Evolutionary conservation across 2,329 filamentous ascomycete species (phyloP), one percentile per base, ranked within the genome.

Genomic region (Alternaria sp.): DNA sequence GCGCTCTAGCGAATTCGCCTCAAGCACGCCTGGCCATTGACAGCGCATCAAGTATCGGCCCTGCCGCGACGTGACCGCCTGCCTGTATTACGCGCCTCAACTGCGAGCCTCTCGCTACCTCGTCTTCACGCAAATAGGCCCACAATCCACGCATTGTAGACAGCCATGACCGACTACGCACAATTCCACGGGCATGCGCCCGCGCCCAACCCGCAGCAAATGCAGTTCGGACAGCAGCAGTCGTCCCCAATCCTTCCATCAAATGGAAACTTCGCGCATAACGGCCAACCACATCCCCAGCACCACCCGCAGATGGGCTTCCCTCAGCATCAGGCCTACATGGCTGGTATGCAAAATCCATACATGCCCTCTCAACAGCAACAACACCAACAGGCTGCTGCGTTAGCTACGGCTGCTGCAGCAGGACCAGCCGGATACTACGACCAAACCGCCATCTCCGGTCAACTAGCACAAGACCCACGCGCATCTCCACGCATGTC

Each of bases 301-400:
- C 87, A 88, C 55, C 87, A 88, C 54, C 87, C 87, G 70, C 90
- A 91, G 82, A 92, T 90, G 86, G 93, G 90, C 83, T 97, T 97
- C 81, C 88, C 92, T 20, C 55, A 59, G 75, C 88, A 91, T 78
- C 95, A 94, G 78, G 90, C 88, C 62, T 91, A 94, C 61, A 85
- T 91, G 65, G 88, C 90, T 68, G 86, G 86, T 74, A 93, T 97
- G 88, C 90, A 92, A 58, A 83, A 85, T 63, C 83, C 82, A 21
- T 97, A 97, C 61, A 93, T 95, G 81, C 90, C 91, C 33, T 88
- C 91, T 20, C 93, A 94, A 50, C 93, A 97, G 94, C 92, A 30
- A 97, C 94, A 2, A 94, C 95, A 25, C 94, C 95, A 3, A 94
- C 94, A 97, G 80, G 94, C 94, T 14, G 94, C 95, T 54, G 94